Evolutionary conservation across 1,284 basidiomycete genomes (phyloP).

Genomic region (Ganoderma boninense): DNA sequence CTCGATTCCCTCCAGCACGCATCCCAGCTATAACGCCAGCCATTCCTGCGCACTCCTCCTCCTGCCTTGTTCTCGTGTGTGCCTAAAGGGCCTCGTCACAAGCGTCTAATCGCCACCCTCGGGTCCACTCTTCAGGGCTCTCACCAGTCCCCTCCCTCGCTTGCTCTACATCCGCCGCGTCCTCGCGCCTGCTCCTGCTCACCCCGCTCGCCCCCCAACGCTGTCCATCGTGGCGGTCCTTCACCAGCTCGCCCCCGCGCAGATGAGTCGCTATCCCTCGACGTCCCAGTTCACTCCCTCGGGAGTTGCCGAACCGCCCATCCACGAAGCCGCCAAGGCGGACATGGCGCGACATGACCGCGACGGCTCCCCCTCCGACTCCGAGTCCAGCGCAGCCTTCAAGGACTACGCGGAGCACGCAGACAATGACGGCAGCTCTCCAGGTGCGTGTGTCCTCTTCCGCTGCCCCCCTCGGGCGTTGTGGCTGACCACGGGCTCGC

Average conservation of each 20-base stretch:
- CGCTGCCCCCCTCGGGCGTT: not conserved
- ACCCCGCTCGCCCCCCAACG: not conserved
- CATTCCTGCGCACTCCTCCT: not conserved
- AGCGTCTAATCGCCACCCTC: constrained; percentile 18
- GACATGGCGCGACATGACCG: constrained; percentile 37
- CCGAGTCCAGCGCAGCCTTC: constrained; percentile 35
- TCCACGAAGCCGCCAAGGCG: constrained; percentile 28
- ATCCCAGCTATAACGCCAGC: constrained; percentile 19
- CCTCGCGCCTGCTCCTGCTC: constrained; percentile 4
- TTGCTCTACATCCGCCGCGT: constrained; percentile 7
- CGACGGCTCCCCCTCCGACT: constrained; percentile 37
- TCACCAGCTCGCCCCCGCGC: constrained; percentile 14
- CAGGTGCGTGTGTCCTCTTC: constrained; percentile 28
- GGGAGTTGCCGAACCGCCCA: constrained; percentile 32
- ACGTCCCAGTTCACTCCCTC: constrained; percentile 28
- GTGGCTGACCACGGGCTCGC: not conserved
- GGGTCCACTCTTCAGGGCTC: constrained; percentile 4
- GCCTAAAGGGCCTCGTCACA: constrained; percentile 7
- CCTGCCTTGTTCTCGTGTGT: constrained; percentile 5
- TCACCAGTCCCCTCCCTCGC: constrained; percentile 1
- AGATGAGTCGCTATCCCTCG: constrained; percentile 39
- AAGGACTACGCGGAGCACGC: constrained; percentile 28
- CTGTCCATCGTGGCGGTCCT: constrained; percentile 20
- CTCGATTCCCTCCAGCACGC: constrained; percentile 7
- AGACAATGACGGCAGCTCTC: constrained; percentile 31